A percentile compares a stretch with the other conserved stretches of the same genome.
These are phyloP conservation scores for Ceratocystis destructans DNA, from an alignment of 2,329 filamentous ascomycete genomes.

Conservation along the genomic window DNA sequence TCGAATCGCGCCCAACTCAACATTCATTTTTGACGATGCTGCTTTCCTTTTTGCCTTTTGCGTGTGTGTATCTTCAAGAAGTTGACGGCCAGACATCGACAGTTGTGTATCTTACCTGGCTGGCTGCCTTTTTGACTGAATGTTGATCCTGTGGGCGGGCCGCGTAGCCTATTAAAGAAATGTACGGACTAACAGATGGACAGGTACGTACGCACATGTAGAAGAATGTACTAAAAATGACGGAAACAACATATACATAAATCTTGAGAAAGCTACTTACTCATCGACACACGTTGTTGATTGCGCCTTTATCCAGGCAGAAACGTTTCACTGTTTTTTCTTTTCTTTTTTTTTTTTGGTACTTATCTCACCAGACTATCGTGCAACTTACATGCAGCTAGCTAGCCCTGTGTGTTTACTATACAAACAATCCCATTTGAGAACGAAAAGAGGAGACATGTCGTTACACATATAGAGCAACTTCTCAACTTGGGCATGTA, in stretches of 20 bases:
- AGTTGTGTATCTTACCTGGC: background rate
- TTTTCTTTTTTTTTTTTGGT: background rate
- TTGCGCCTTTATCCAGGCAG: too few species aligned
- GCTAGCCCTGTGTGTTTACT: background rate
- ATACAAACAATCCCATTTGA: background rate
- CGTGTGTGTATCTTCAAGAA: too few species aligned
- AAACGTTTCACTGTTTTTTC: too few species aligned
- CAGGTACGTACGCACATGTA: too few species aligned
- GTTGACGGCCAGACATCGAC: background rate
- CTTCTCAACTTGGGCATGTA: background rate
- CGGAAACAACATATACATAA: too few species aligned
- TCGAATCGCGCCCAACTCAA: slow-evolving; percentile 20
- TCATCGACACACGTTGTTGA: too few species aligned
- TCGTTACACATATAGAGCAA: background rate
- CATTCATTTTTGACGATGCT: background rate
- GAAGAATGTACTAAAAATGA: too few species aligned
- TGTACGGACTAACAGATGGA: too few species aligned
- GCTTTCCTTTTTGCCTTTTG: background rate
- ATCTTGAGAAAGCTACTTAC: too few species aligned
- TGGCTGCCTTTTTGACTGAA: background rate
- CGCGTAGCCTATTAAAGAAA: background rate
- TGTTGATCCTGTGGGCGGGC: background rate
- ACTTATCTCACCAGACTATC: background rate
- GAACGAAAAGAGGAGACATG: background rate
- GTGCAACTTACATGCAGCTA: background rate